Conservation (phyloP, 2,329 filamentous ascomycete genomes). For the Ceratocystis ficicola region DNA sequence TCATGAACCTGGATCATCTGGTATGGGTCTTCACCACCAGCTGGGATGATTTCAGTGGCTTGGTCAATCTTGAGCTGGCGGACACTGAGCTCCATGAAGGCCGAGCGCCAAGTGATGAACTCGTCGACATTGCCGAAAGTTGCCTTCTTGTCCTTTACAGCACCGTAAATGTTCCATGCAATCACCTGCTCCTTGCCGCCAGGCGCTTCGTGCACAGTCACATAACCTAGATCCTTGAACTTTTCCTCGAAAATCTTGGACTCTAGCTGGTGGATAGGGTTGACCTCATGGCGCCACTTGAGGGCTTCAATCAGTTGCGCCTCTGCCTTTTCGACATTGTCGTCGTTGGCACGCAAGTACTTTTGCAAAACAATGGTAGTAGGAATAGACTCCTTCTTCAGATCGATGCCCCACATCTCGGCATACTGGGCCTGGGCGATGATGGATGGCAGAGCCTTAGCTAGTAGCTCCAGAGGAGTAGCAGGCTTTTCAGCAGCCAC, state of each 20-base stretch:
- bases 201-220: slow-evolving; percentile 54
- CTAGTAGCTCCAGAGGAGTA: slow-evolving; percentile 42
- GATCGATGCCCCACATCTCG: slow-evolving; percentile 79
- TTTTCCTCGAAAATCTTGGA: slow-evolving; percentile 55
- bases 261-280: slow-evolving; percentile 55
- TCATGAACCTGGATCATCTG: slow-evolving; percentile 90
- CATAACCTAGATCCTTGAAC: slow-evolving; percentile 68
- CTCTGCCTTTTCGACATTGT: slow-evolving; percentile 59
- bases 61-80: slow-evolving; percentile 57
- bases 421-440: slow-evolving; percentile 46
- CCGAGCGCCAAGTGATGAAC: slow-evolving; percentile 85
- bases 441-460: slow-evolving; percentile 46
- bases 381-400: slow-evolving; percentile 52
- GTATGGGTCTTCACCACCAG: slow-evolving; percentile 68
- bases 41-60: slow-evolving; percentile 58
- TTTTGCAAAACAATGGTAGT: slow-evolving; percentile 82
- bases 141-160: slow-evolving; percentile 66
- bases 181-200: slow-evolving; percentile 51
- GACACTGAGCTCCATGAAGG: slow-evolving; percentile 78
- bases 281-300: slow-evolving; percentile 66
- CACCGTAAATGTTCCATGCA: slow-evolving; percentile 87
- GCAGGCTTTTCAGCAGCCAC: slow-evolving; percentile 23
- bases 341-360: slow-evolving; percentile 80
- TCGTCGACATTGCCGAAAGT: slow-evolving; percentile 74
- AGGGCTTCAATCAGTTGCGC: slow-evolving; percentile 69